Percentiles rank a stretch among this genome's conserved stretches.
These are phyloP conservation scores for Vitis cinerea DNA, from an alignment of 164 flowering plant species.

Conservation along the genomic window DNA sequence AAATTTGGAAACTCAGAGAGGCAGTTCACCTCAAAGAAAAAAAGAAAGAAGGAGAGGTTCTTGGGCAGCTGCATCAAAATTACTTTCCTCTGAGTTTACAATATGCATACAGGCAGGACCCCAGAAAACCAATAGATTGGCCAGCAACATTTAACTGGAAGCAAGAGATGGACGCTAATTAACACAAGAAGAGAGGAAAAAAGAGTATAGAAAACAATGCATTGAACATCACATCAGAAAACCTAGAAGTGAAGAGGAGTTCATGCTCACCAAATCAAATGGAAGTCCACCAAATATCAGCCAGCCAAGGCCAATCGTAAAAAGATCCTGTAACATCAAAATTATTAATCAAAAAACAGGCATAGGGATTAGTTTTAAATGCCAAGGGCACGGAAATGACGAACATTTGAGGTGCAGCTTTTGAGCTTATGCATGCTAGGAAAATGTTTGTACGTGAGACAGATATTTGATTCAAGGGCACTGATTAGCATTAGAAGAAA, in stretches of 20 bases:
- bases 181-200: not conserved
- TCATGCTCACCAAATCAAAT: constrained; percentile 62
- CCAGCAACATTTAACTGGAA: constrained; percentile 70
- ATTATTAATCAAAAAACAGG: not conserved
- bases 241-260: not conserved
- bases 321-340: constrained; percentile 49
- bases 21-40: constrained; percentile 6
- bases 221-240: no score
- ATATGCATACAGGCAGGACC: constrained; percentile 76
- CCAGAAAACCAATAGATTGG: constrained; percentile 70
- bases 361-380: not conserved
- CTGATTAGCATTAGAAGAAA: no score
- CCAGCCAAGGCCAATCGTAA: constrained; percentile 82
- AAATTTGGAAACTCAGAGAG: constrained; percentile 5
- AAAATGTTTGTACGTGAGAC: no score
- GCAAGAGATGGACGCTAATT: not conserved
- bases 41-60: not conserved
- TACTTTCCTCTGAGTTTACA: constrained; percentile 58
- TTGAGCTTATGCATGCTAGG: no score
- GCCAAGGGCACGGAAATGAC: no score
- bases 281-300: constrained; percentile 84
- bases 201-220: no score
- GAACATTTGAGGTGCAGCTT: no score
- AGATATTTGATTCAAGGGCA: no score
- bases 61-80: not conserved